Conservation (phyloP, 371 early-diverging fungal species). For the Batkoa obscura region DNA sequence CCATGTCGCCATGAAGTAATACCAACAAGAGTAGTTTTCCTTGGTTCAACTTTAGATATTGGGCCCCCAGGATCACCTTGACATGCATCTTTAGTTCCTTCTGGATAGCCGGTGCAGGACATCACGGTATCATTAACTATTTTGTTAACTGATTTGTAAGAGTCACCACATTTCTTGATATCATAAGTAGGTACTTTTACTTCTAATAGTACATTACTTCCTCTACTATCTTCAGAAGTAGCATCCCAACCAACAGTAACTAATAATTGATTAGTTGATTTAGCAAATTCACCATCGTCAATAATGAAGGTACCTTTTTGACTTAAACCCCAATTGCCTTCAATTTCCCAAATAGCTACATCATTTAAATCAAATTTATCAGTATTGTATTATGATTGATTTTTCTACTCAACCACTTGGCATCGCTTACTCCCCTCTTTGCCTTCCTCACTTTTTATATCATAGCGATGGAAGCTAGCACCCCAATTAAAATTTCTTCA, state of each 20-base stretch:
- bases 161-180: not conserved
- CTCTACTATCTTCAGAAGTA: not conserved
- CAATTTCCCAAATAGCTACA: constrained; percentile 1
- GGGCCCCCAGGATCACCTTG: constrained; percentile 7
- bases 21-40: not conserved
- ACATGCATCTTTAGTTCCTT: constrained; percentile 5
- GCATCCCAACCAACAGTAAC: constrained; percentile 1
- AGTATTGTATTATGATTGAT: not conserved
- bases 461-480: constrained; percentile 1
- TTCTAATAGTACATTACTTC: not conserved
- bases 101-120: constrained; percentile 6
- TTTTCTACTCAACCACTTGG: not conserved
- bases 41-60: not conserved
- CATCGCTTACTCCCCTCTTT: not conserved
- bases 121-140: not conserved
- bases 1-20: constrained; percentile 3
- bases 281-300: not conserved
- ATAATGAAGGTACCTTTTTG: not conserved
- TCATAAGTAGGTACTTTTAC: constrained; percentile 3
- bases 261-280: not conserved
- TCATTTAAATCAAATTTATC: not conserved
- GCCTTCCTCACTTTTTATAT: not conserved
- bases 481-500: not conserved
- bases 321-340: not conserved
- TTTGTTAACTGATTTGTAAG: not conserved